Evolutionary conservation across 2,329 filamentous ascomycete genomes (phyloP).

Genomic region (Ophiostoma perfectum): DNA sequence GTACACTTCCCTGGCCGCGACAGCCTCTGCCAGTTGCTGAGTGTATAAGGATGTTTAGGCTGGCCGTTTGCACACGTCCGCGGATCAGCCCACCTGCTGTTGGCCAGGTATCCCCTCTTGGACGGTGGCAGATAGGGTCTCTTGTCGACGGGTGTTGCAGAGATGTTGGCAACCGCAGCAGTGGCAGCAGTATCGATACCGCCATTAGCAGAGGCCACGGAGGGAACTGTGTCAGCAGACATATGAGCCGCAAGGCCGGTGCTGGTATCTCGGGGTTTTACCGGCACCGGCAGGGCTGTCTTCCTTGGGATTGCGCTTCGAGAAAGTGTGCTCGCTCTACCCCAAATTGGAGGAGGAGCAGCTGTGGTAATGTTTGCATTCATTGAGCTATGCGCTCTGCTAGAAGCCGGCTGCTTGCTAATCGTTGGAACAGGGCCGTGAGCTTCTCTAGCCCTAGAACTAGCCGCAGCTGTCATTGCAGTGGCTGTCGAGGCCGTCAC

Average conservation of each 20-base stretch:
- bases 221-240: background rate
- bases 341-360: background rate
- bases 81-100: constrained; percentile 19
- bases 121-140: background rate
- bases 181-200: background rate
- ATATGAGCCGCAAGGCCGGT: background rate
- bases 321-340: background rate
- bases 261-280: background rate
- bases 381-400: background rate
- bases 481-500: background rate
- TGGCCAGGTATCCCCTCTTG: background rate
- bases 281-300: background rate
- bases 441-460: background rate
- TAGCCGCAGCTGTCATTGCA: background rate
- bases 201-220: background rate
- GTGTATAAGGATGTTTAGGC: background rate
- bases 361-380: background rate
- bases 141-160: background rate
- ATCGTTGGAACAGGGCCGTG: background rate
- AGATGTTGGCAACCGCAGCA: background rate
- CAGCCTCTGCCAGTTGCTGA: constrained; percentile 3
- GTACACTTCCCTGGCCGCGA: background rate
- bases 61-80: background rate
- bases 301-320: background rate
- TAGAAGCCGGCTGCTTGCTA: background rate